Evolutionary conservation across 495 filamentous ascomycete genomes (phyloP).

Genomic region (Evernia prunastri): DNA sequence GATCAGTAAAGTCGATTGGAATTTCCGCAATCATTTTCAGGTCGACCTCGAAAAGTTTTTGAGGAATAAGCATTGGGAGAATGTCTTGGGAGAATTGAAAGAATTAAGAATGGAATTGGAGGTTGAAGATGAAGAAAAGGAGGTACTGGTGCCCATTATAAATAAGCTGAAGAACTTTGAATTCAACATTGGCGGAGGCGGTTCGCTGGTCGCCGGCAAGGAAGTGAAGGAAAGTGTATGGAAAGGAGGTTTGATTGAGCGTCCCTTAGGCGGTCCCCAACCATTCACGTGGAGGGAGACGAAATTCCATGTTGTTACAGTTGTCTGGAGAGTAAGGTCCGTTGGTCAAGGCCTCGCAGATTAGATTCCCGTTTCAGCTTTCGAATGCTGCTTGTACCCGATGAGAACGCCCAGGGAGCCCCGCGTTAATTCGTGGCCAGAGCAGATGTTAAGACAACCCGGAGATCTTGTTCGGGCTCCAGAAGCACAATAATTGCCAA

Average conservation of each 20-base stretch:
- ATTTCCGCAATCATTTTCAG: not conserved
- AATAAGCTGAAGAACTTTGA: not conserved
- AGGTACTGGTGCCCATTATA: not conserved
- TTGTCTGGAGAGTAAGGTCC: conserved; percentile 2
- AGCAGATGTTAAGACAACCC: too few relatives aligned
- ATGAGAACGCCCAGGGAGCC: too few relatives aligned
- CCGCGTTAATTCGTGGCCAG: too few relatives aligned
- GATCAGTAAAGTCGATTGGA: not conserved
- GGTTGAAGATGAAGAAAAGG: not conserved
- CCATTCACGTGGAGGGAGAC: not conserved
- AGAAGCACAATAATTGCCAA: too few relatives aligned
- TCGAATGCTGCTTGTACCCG: too few relatives aligned
- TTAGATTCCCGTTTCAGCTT: too few relatives aligned
- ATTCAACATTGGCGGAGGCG: not conserved
- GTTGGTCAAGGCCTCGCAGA: not conserved
- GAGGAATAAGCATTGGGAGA: not conserved
- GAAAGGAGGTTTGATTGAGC: too few relatives aligned
- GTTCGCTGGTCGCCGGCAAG: not conserved
- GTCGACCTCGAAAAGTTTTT: too few relatives aligned
- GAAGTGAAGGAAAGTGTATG: not conserved
- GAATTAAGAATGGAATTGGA: not conserved
- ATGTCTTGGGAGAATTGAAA: not conserved
- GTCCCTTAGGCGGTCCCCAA: too few relatives aligned
- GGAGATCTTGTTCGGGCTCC: too few relatives aligned
- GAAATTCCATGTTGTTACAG: not conserved